Base-by-base conservation (phyloP, 371 early-diverging fungal genomes). In the Mycotypha africana region DNA sequence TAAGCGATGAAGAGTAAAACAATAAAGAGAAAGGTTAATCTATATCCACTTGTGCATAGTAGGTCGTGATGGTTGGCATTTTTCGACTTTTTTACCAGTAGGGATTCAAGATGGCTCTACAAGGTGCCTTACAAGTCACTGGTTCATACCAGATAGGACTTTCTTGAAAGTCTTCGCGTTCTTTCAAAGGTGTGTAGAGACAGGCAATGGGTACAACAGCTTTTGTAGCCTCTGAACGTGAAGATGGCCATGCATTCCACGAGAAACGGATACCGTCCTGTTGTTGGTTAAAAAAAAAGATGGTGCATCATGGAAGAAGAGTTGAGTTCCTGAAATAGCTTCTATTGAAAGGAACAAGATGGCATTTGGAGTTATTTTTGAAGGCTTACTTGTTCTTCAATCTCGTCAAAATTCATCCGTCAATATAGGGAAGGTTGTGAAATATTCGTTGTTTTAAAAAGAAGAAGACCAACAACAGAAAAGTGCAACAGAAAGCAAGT, bases 221-320 rank as follows among this genome's bases (percentile, higher is more conserved):
- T 53, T 95, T 84, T 19, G 92, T 91, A 14, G 93, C 95, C 64
- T 98, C 98, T 30, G 89, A 67, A 40, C 94, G 88, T 26, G 90
- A 90, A 50, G 89, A 86, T 45, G 98, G 96, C 86, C 96, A 96
- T 21, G 93, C 92, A 76, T 99, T 99, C 99, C 99, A 99, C 19
- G 99, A 92, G 58, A 99, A 85, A 26, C 99, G 88, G 60, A 95
- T 83, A 49, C 97, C 97, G 58, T 93, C 94, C 69, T 73, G 30
- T n/a, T 38, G 8, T 19, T 21, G 23, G 6, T 26, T n/a, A n/a
- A n/a, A n/a, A n/a, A n/a, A n/a, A 15, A 38, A 22, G 15, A 40
- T 40, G 31, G 3, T 14, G 16, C 15, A 17, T 28, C 5, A 28
- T 28, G 11, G 11, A 28, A 28, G 11, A 5, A 28, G 11, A 28